These are phyloP conservation scores for Pichia insulana DNA, from an alignment of 805 yeast species.

Conservation along the genomic window DNA sequence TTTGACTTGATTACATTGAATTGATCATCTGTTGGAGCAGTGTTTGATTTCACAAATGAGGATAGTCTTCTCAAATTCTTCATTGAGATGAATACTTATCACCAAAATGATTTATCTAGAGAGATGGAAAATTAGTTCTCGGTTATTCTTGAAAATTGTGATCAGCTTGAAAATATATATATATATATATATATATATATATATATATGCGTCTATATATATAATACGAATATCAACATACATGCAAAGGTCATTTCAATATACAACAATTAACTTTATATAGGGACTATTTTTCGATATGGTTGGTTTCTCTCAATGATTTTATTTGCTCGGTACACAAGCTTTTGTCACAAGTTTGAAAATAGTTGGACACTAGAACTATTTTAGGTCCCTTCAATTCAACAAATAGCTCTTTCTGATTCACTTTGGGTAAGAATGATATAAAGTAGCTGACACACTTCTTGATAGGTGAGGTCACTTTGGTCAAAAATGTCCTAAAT, in stretches of 20 bases:
- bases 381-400: constrained; percentile 27
- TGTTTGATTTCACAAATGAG: background rate
- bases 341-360: constrained; percentile 18
- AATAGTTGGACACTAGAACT: constrained; percentile 22
- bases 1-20: constrained; percentile 8
- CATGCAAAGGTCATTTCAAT: no score
- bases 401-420: constrained; percentile 17
- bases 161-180: no score
- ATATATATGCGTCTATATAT: no score
- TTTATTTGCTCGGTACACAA: constrained; percentile 20
- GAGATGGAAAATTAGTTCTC: no score
- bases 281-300: background rate
- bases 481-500: background rate
- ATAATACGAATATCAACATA: no score
- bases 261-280: no score
- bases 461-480: background rate
- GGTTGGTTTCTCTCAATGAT: constrained; percentile 5
- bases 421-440: background rate
- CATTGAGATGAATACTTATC: background rate
- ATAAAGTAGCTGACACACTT: background rate
- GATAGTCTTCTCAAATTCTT: background rate
- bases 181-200: no score
- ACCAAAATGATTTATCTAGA: no score
- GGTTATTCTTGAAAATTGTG: no score
- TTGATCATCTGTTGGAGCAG: background rate